Conservation (phyloP, 495 filamentous ascomycete genomes). For the Hypoxylon trugodes region DNA sequence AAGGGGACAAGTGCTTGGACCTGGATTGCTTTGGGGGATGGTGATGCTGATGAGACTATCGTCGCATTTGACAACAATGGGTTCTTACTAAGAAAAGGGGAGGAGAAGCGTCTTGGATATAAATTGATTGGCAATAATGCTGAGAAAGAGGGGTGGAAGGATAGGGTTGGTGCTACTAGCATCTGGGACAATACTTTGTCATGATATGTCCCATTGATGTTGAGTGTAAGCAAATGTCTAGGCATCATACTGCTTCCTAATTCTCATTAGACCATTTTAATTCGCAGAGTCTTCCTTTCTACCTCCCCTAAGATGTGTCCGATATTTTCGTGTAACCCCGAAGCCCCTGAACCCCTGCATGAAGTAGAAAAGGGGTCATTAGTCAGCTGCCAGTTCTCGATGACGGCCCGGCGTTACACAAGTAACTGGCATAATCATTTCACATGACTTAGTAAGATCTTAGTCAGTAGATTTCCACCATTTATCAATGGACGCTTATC, state of each 20-base stretch:
- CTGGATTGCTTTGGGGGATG: slow-evolving; percentile 67
- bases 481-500: too few species aligned
- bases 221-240: too few species aligned
- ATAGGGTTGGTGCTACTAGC: slow-evolving; percentile 65
- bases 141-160: slow-evolving; percentile 57
- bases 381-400: slow-evolving; percentile 10
- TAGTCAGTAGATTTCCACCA: too few species aligned
- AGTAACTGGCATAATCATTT: too few species aligned
- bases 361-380: not conserved
- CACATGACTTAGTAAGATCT: too few species aligned
- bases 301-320: not conserved
- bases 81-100: slow-evolving; percentile 64
- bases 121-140: slow-evolving; percentile 57
- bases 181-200: slow-evolving; percentile 69
- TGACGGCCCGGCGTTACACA: not conserved
- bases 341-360: too few species aligned
- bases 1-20: slow-evolving; percentile 70
- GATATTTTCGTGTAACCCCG: not conserved
- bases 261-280: too few species aligned
- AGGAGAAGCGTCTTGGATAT: slow-evolving; percentile 57
- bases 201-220: too few species aligned
- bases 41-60: slow-evolving; percentile 55
- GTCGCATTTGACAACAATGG: slow-evolving; percentile 69
- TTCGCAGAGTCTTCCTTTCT: too few species aligned
- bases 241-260: too few species aligned